phyloP scores from a whole-genome alignment of 768 basidiomycete genomes.

The Porpolomopsis calyptriformis region DNA sequence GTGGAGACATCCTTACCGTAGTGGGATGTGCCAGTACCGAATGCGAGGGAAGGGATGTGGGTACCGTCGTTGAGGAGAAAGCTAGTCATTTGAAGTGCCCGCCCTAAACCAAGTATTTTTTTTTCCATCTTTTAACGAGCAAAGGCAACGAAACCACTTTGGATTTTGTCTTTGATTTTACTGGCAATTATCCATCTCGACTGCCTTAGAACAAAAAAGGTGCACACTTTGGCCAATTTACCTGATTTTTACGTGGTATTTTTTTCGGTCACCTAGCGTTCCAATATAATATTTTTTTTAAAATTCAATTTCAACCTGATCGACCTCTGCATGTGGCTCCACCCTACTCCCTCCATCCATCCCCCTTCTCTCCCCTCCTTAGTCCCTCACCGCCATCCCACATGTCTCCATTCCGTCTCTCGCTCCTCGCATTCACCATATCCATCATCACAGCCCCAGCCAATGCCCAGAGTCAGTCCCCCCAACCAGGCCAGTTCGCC shows the following conservation, averaged over 20 bases:
- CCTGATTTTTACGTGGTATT: conserved; percentile 29
- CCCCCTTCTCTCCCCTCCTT: too few species aligned
- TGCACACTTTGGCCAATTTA: conserved; percentile 56
- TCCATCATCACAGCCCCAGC: not conserved
- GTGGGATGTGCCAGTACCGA: conserved; percentile 52
- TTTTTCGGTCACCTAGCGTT: conserved; percentile 59
- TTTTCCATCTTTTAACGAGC: conserved; percentile 59
- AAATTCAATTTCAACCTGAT: too few species aligned
- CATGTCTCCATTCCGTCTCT: not conserved
- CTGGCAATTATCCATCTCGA: conserved; percentile 41
- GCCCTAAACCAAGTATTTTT: conserved; percentile 6
- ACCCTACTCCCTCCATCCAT: too few species aligned
- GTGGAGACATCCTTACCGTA: conserved; percentile 33
- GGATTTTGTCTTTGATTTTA: conserved; percentile 37
- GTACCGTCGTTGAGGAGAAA: conserved; percentile 47
- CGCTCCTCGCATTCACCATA: not conserved
- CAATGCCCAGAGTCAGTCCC: not conserved
- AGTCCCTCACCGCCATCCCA: not conserved
- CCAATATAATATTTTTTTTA: too few species aligned
- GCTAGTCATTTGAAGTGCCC: not conserved
- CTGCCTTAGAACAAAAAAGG: conserved; percentile 50
- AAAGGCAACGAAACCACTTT: conserved; percentile 43
- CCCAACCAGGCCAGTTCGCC: conserved; percentile 23
- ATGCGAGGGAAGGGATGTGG: conserved; percentile 45
- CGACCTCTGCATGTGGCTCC: too few species aligned